Base-by-base conservation (phyloP, 2,329 filamentous ascomycete species). In the Calonectria pseudoturangicola region DNA sequence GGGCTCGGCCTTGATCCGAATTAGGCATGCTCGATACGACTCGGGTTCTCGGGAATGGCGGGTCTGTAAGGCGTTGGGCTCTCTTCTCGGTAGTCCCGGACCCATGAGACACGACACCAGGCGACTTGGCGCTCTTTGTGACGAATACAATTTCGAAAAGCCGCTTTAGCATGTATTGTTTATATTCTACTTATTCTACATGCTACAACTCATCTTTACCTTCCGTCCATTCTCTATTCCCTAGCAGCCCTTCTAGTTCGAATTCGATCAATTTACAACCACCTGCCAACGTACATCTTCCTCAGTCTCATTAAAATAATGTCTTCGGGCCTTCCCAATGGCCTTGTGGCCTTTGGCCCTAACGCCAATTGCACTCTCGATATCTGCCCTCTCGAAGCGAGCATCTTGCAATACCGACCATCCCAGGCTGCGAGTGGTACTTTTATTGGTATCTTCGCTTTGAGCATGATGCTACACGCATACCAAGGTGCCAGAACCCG, bases 301-400 rank as follows among this genome's bases (percentile, higher is more conserved):
- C 8, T 2, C 6, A 7, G n/a, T 12, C n/a, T 33, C 2, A 27
- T 16, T n/a, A n/a, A 2, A 3, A 15, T n/a, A 33, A 54, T 54
- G 50, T 18, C 28, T 33, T 33, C 50, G 8, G 15, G 4, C 13
- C 50, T 54, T 33, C 50, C 50, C 16, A 54, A 54, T 16, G 50
- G 50, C 50, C 50, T 54, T 16, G 50, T 54, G 50, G 54, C 54
- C 12, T 60, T 60, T 8, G 36, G 36, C 4, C 33, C 54, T 4
- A 9, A 60, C 12, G 54, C 30, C 0, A 39, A 60, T 41, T 60
- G 54, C 30, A 60, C 30, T 6, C 54, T 60, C 33, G 54, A 21
- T 25, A 60, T 60, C 9, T 60, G 54, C 21, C 54, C 54, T 2
- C 21, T 60, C 4, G 54, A 60, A 27, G 36, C 28, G 54, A 39